Conservation (phyloP, 768 basidiomycete genomes). For the Cantharellus cinnabarinus region DNA sequence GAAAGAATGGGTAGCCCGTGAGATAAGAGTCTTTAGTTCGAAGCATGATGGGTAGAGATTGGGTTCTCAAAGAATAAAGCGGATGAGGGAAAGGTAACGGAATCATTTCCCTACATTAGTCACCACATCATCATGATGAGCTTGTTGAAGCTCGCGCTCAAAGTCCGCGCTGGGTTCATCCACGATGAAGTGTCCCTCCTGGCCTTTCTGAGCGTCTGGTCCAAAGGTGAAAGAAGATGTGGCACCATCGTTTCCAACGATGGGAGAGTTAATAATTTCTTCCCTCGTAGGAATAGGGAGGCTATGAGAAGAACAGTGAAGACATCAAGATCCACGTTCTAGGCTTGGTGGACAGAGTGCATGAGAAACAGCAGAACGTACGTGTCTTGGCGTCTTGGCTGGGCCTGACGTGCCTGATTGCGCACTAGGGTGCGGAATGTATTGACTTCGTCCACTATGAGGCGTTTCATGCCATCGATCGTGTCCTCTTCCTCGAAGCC, state of each 20-base stretch:
- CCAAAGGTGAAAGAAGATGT: constrained; percentile 45
- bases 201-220: constrained; percentile 9
- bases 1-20: too few relatives aligned
- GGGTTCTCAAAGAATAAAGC: too few relatives aligned
- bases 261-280: constrained; percentile 60
- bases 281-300: constrained; percentile 64
- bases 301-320: constrained; percentile 18
- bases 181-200: constrained; percentile 48
- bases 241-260: constrained; percentile 45
- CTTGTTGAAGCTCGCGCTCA: constrained; percentile 62
- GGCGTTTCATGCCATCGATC: constrained; percentile 89
- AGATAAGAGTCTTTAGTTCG: too few relatives aligned
- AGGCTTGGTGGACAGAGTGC: background rate
- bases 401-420: constrained; percentile 51
- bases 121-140: background rate
- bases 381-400: constrained; percentile 64
- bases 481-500: constrained; percentile 90
- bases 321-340: background rate
- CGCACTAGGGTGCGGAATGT: constrained; percentile 80
- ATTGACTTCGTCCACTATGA: constrained; percentile 87
- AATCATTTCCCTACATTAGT: too few relatives aligned
- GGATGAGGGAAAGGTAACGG: too few relatives aligned
- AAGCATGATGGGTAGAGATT: too few relatives aligned
- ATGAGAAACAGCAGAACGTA: constrained; percentile 13
- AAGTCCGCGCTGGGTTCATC: constrained; percentile 75